These are phyloP conservation scores for Saccharomyces hybrid DNA, from an alignment of 1,139 yeast species.

Conservation along the genomic window DNA sequence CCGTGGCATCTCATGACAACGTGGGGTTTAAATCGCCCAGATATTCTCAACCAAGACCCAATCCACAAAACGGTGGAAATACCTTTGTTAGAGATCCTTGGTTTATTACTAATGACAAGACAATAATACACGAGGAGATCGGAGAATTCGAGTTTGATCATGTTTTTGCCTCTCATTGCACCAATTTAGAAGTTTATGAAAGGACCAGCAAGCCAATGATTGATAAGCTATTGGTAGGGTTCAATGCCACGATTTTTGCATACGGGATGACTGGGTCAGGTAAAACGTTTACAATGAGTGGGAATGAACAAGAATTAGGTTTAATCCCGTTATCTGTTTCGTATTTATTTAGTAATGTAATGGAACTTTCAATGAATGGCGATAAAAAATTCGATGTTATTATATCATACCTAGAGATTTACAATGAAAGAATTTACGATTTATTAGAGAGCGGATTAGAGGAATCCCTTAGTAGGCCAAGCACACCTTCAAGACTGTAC, in stretches of 20 bases:
- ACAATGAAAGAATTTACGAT: constrained; percentile 80
- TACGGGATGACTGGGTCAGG: constrained; percentile 97
- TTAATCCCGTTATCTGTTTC: constrained; percentile 67
- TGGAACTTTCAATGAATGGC: constrained; percentile 20
- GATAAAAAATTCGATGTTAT: constrained; percentile 39
- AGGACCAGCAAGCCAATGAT: constrained; percentile 57
- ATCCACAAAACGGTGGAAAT: not conserved
- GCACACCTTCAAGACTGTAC: constrained; percentile 9
- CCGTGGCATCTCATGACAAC: not conserved
- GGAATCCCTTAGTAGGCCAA: constrained; percentile 9
- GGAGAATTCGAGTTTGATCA: constrained; percentile 66
- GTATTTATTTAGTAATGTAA: constrained; percentile 52
- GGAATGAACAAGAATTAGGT: constrained; percentile 61
- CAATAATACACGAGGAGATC: constrained; percentile 45
- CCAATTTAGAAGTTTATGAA: constrained; percentile 56
- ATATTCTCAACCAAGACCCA: constrained; percentile 37
- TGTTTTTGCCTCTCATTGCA: constrained; percentile 51
- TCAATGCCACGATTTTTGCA: constrained; percentile 84
- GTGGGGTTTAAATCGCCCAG: not conserved
- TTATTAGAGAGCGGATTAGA: constrained; percentile 37
- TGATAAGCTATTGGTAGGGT: constrained; percentile 65
- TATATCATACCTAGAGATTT: constrained; percentile 78
- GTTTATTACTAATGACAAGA: constrained; percentile 35
- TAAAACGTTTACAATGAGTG: constrained; percentile 76
- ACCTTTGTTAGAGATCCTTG: constrained; percentile 28